These are phyloP conservation scores for Aquilaria agallochum DNA, from an alignment of 441 rosid species.

Conservation along the genomic window DNA sequence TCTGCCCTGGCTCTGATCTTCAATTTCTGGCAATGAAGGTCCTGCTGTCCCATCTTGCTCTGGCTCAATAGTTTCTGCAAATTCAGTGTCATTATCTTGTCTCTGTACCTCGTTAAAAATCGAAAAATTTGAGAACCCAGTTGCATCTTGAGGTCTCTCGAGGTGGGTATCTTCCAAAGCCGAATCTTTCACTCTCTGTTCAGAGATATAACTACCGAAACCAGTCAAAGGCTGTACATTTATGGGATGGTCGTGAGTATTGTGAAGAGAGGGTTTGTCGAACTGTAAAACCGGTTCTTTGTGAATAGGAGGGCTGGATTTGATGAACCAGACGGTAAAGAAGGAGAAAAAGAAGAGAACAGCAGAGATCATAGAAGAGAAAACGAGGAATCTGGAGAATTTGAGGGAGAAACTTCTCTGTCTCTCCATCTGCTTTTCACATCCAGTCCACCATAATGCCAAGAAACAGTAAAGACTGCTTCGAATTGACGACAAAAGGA, in stretches of 20 bases:
- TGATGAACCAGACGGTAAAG: constrained; percentile 52
- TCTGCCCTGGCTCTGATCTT: constrained; percentile 14
- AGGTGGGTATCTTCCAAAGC: constrained; percentile 31
- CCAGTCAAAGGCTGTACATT: constrained; percentile 21
- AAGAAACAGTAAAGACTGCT: neutral
- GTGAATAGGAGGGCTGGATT: constrained; percentile 42
- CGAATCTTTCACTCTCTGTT: constrained; percentile 19
- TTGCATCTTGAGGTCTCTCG: constrained; percentile 23
- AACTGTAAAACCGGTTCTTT: constrained; percentile 39
- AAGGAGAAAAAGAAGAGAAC: constrained; percentile 47
- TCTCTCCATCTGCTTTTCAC: constrained; percentile 53
- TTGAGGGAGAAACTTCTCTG: constrained; percentile 70
- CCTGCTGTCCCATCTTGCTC: constrained; percentile 10
- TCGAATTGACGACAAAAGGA: neutral
- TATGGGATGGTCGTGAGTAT: constrained; percentile 19
- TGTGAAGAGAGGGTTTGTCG: constrained; percentile 21
- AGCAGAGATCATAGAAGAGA: constrained; percentile 47
- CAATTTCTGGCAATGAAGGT: constrained; percentile 15
- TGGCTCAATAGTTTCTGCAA: constrained; percentile 1
- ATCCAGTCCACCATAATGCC: constrained; percentile 3
- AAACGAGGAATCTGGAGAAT: constrained; percentile 48
- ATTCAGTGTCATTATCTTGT: constrained; percentile 22
- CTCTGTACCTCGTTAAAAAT: constrained; percentile 18
- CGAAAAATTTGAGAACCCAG: constrained; percentile 35
- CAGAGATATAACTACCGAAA: constrained; percentile 23